Percentiles rank a stretch among this genome's conserved stretches.
phyloP scores from a whole-genome alignment of 2,329 filamentous ascomycete species.

The Plenodomus tracheiphilus region DNA sequence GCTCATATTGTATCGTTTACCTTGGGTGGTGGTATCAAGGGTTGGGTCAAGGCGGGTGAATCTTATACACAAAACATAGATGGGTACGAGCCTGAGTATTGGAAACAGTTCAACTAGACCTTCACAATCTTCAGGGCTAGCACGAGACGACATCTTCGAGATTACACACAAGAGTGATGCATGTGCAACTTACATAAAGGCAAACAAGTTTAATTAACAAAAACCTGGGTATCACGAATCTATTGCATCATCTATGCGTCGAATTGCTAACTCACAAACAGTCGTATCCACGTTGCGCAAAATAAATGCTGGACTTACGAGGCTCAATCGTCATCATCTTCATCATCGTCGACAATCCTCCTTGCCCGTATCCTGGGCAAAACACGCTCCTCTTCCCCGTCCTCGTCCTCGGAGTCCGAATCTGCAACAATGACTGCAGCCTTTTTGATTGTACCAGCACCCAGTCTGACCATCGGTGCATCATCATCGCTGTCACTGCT shows the following conservation, averaged over 20 bases:
- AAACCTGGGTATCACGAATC: background rate
- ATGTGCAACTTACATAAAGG: background rate
- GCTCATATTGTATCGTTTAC: slow-evolving; percentile 47
- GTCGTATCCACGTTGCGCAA: background rate
- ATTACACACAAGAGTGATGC: background rate
- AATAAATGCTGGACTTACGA: background rate
- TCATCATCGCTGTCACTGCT: slow-evolving; percentile 43
- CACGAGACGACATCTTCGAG: background rate
- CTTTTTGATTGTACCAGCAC: slow-evolving; percentile 15
- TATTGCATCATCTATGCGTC: background rate
- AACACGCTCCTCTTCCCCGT: slow-evolving; percentile 24
- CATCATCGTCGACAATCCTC: slow-evolving; percentile 37
- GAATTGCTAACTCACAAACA: background rate
- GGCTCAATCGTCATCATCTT: slow-evolving; percentile 35
- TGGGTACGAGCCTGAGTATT: slow-evolving; percentile 47
- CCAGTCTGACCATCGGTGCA: slow-evolving; percentile 12
- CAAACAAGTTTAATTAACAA: background rate
- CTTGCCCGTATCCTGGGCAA: slow-evolving; percentile 28
- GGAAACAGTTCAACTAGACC: slow-evolving; percentile 41
- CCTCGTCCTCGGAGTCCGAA: slow-evolving; percentile 27
- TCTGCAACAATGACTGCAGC: slow-evolving; percentile 16
- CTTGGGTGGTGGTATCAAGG: slow-evolving; percentile 50
- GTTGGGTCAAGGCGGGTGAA: slow-evolving; percentile 49
- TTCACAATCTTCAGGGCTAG: background rate
- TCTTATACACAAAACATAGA: slow-evolving; percentile 46